phyloP scores from a whole-genome alignment of 805 yeast genomes.

The Myxozyma vanderwaltii region DNA sequence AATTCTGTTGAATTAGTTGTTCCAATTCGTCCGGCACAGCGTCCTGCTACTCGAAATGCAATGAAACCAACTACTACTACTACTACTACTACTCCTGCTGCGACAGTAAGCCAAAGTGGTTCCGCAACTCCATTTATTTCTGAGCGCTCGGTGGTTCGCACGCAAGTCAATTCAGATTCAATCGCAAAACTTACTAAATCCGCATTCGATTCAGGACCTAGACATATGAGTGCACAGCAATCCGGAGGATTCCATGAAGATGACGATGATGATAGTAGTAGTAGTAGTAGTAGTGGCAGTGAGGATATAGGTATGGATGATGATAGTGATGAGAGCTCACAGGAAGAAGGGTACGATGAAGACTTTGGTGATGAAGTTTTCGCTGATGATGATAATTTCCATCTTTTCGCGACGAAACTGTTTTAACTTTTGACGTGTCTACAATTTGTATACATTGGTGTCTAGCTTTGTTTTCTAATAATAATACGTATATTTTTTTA shows the following conservation, averaged over 20 bases:
- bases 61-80: not conserved
- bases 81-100: not conserved
- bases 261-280: not conserved
- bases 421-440: conserved; percentile 1
- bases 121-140: not conserved
- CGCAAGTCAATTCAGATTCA: not conserved
- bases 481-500: no score
- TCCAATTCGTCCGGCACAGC: conserved; percentile 18
- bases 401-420: conserved; percentile 18
- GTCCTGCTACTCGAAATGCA: not conserved
- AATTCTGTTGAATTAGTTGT: conserved; percentile 27
- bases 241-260: not conserved
- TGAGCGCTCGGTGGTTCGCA: not conserved
- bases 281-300: not conserved
- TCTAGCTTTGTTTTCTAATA: not conserved
- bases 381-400: conserved; percentile 28
- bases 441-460: not conserved
- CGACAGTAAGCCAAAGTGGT: not conserved
- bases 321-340: conserved; percentile 3
- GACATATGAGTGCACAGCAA: not conserved
- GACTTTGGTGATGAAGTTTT: conserved; percentile 26
- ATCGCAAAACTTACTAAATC: not conserved
- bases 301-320: not conserved
- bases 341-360: conserved; percentile 12
- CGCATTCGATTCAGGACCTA: not conserved